Base-by-base conservation (phyloP, 1,284 basidiomycete species). In the Melampsora larici-populina region DNA sequence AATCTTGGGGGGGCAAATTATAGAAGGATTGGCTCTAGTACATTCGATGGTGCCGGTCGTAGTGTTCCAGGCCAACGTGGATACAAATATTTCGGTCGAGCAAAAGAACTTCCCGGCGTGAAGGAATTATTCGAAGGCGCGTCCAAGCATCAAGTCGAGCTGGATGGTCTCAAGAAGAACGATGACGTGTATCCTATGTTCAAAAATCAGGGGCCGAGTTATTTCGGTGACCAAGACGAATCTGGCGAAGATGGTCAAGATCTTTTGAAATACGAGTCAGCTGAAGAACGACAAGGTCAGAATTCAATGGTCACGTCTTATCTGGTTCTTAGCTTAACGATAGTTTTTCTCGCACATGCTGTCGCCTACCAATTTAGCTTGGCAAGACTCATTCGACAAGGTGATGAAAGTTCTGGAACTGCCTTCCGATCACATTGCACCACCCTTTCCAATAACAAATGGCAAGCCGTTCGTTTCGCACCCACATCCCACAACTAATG, bases 51-150 rank as follows among this genome's bases (percentile, higher is more conserved):
- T 80, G 94, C 95, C 81, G 93, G 94, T 21, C 92, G 92, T 82
- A 94, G 97, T 84, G 93, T 97, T 0, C 94, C 94, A 0, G 94
- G 94, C 0, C 96, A 92, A n/a, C 92, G 97, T 81, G 96, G 95
- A 75, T 99, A 98, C 89, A 98, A 98, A 93, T 98, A 98, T 85
- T 99, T 99, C 85, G 97, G 96, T 70, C 90, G 96, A 40, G 94
- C 96, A 4, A 96, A 94, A 82, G 97, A 98, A 73, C 87, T 99
- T 5, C 97, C 96, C 0, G 96, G 97, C 66, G 94, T 98, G 5
- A 91, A 91, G 79, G 96, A 99, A 85, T 87, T 99, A 46, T 97
- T 99, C 83, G 87, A 90, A 82, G 90, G 90, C 82, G 62, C 79
- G 80, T 85, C 84, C 26, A 89, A 93, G 70, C 91, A 93, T 80